Percentiles rank a stretch among this genome's conserved stretches.
These are phyloP conservation scores for Penicillium sumatraense DNA, from an alignment of 2,329 filamentous ascomycete species.

Conservation along the genomic window DNA sequence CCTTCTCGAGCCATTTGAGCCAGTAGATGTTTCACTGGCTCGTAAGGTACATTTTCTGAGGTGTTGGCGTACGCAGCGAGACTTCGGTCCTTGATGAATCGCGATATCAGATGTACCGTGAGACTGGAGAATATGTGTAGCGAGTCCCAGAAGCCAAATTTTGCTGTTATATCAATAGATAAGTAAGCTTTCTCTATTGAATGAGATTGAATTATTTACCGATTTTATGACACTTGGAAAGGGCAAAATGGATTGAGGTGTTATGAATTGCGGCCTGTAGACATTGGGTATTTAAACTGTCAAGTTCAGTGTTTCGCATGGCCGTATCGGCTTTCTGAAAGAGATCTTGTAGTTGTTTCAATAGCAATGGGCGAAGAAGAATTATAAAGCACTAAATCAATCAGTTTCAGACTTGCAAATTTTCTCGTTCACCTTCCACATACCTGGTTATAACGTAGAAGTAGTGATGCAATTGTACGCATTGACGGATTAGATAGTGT, in stretches of 20 bases:
- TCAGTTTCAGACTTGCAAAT: background rate
- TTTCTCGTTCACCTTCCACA: too few species aligned
- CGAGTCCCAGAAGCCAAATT: conserved; percentile 31
- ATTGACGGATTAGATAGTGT: conserved; percentile 6
- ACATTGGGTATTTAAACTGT: background rate
- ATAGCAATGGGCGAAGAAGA: conserved; percentile 12
- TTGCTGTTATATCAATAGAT: conserved; percentile 13
- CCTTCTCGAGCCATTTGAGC: conserved; percentile 1
- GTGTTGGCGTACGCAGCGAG: background rate
- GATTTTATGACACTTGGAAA: conserved; percentile 1
- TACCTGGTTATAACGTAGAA: conserved; percentile 19
- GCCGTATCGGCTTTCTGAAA: background rate
- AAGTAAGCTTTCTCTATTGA: background rate
- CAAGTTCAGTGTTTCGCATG: background rate
- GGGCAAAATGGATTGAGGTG: background rate
- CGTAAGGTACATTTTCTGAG: background rate
- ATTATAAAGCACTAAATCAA: conserved; percentile 12
- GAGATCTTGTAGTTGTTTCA: conserved; percentile 11
- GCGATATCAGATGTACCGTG: conserved; percentile 21
- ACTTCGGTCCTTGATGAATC: background rate
- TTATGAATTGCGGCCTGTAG: background rate
- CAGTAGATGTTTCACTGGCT: background rate
- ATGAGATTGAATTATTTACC: background rate
- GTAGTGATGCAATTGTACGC: conserved; percentile 14
- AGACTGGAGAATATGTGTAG: conserved; percentile 31